Evolutionary conservation across 2,329 filamentous ascomycete genomes (phyloP).

Genomic region (Neonectria faginata): DNA sequence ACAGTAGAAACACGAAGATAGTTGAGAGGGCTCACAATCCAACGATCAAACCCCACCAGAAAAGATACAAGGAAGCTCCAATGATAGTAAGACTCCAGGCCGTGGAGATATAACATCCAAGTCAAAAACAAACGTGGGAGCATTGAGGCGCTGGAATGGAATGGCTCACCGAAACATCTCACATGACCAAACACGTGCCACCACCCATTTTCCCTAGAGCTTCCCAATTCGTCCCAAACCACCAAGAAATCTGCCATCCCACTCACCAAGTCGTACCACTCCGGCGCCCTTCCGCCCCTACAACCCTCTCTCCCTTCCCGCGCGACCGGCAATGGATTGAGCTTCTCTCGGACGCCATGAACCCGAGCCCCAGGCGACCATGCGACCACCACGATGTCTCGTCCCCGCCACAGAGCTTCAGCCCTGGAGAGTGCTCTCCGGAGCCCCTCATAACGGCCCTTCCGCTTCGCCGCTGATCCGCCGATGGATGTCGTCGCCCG

Average conservation of each 20-base stretch:
- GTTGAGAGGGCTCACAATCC: background rate
- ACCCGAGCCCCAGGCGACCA: constrained; percentile 46
- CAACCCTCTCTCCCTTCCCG: constrained; percentile 16
- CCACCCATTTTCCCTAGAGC: constrained; percentile 31
- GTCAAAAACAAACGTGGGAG: constrained; percentile 2
- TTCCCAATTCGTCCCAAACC: constrained; percentile 37
- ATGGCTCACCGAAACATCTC: background rate
- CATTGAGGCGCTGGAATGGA: background rate
- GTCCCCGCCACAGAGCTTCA: constrained; percentile 46
- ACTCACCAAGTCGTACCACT: constrained; percentile 42
- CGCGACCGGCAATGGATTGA: constrained; percentile 45
- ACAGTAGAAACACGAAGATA: constrained; percentile 1
- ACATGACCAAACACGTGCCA: constrained; percentile 43
- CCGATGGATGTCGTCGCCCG: constrained; percentile 49
- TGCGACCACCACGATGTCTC: constrained; percentile 51
- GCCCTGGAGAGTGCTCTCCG: constrained; percentile 35
- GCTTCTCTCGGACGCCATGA: constrained; percentile 45
- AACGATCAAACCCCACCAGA: background rate
- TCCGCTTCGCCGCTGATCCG: constrained; percentile 16
- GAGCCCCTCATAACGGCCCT: constrained; percentile 32
- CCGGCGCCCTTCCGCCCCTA: constrained; percentile 10
- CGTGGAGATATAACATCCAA: background rate
- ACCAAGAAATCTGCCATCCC: constrained; percentile 38
- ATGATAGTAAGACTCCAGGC: background rate
- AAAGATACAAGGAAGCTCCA: background rate